phyloP scores from a whole-genome alignment of 2,329 filamentous ascomycete genomes.

The Exophiala sp. region DNA sequence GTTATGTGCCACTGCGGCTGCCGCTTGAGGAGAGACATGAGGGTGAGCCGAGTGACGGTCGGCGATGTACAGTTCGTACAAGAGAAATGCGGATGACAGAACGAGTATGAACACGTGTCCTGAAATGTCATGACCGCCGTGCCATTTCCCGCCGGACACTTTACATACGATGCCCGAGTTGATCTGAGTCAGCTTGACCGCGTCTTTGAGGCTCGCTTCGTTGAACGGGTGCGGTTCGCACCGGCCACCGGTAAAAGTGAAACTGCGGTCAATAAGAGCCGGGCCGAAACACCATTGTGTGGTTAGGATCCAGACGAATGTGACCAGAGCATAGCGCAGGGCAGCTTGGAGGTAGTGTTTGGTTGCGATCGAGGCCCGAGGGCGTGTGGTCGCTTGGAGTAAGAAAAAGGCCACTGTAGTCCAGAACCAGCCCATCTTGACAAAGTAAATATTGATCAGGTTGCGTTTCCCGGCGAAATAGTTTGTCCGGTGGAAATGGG shows the following conservation, averaged over 20 bases:
- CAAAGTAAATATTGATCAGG: conserved; percentile 84
- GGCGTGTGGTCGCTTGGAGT: conserved; percentile 62
- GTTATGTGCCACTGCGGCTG: conserved; percentile 46
- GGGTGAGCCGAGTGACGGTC: conserved; percentile 43
- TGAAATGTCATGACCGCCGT: conserved; percentile 91
- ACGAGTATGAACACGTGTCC: conserved; percentile 93
- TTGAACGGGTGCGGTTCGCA: conserved; percentile 53
- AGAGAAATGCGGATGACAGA: conserved; percentile 71
- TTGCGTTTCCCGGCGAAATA: conserved; percentile 96
- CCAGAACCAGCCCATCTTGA: conserved; percentile 95
- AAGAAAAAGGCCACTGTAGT: conserved; percentile 66
- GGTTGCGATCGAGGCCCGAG: conserved; percentile 9
- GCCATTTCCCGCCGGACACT: conserved; percentile 74
- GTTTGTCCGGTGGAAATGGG: conserved; percentile 32
- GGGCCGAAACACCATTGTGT: conserved; percentile 98
- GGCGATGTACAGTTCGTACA: conserved; percentile 72
- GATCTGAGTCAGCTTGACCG: conserved; percentile 54
- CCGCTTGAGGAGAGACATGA: conserved; percentile 25
- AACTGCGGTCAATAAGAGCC: conserved; percentile 80
- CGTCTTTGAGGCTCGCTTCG: conserved; percentile 13
- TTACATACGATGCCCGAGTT: conserved; percentile 62
- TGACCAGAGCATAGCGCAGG: conserved; percentile 65
- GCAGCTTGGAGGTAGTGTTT: conserved; percentile 48
- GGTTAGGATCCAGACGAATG: conserved; percentile 72
- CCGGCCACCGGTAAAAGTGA: conserved; percentile 77